These are phyloP conservation scores for Aspergillus steynii DNA, from an alignment of 495 filamentous ascomycete genomes.

Conservation along the genomic window DNA sequence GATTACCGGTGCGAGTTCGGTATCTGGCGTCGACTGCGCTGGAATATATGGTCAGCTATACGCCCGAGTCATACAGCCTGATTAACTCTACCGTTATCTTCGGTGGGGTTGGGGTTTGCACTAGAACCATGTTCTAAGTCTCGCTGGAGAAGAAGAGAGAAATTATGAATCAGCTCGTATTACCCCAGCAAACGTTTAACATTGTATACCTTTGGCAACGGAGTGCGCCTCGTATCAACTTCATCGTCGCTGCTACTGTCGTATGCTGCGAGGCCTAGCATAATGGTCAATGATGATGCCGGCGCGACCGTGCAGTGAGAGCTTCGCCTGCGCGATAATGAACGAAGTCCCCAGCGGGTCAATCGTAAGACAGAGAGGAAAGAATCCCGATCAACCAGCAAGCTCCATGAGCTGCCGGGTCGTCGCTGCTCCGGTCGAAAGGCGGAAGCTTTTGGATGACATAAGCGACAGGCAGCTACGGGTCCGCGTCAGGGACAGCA, in stretches of 20 bases:
- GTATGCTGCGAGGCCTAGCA: slow-evolving; percentile 71
- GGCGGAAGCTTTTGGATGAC: slow-evolving; percentile 26
- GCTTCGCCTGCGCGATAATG: background rate
- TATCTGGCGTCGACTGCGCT: slow-evolving; percentile 8
- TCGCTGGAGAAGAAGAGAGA: background rate
- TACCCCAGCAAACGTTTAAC: background rate
- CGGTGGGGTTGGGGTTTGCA: background rate
- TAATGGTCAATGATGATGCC: slow-evolving; percentile 27
- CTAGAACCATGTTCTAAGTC: background rate
- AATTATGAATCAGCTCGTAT: background rate
- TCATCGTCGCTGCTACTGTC: slow-evolving; percentile 80
- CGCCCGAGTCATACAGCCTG: background rate
- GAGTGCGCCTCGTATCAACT: slow-evolving; percentile 26
- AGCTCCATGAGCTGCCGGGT: background rate
- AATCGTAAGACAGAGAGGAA: background rate
- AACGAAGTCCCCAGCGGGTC: background rate
- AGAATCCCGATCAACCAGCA: background rate
- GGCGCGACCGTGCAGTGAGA: background rate
- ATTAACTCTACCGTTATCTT: background rate
- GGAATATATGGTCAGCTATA: background rate
- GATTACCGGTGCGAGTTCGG: slow-evolving; percentile 4
- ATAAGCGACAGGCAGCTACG: slow-evolving; percentile 46
- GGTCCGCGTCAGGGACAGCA: slow-evolving; percentile 34
- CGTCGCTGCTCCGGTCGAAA: background rate
- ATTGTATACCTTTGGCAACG: slow-evolving; percentile 23